Percentiles rank a stretch among this genome's conserved stretches.
Evolutionary conservation across 345 rosid species (phyloP).

Genomic region (Gossypium rotundifolium): DNA sequence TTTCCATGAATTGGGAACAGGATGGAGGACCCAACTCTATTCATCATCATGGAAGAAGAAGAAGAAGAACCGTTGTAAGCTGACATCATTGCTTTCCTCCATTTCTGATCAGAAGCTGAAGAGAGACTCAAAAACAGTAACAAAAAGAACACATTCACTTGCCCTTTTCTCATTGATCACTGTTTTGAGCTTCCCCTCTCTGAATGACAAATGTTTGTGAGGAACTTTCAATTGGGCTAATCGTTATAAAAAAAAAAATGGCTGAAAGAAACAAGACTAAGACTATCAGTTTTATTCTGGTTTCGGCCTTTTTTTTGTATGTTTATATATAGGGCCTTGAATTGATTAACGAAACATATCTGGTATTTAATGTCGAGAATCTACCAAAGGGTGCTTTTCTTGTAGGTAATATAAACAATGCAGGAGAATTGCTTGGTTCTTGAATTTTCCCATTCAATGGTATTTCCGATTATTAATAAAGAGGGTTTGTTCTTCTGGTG

Average conservation of each 20-base stretch:
- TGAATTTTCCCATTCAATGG: not conserved
- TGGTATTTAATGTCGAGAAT: not conserved
- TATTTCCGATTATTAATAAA: not conserved
- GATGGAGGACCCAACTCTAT: not conserved
- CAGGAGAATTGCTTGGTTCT: conserved; percentile 6
- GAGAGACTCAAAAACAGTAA: conserved; percentile 32
- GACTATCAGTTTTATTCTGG: not conserved
- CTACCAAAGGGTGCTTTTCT: not conserved
- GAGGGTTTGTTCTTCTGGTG: not conserved
- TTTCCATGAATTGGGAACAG: conserved; percentile 11
- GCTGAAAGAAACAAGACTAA: not conserved
- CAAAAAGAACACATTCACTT: conserved; percentile 18
- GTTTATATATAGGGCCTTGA: not conserved
- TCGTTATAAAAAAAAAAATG: not conserved
- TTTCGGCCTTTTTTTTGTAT: not conserved
- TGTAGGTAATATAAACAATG: not conserved
- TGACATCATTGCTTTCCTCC: conserved; percentile 9
- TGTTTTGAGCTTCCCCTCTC: not conserved
- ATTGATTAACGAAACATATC: not conserved
- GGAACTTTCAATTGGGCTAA: not conserved
- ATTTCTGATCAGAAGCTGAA: conserved; percentile 29
- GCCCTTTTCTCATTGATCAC: not conserved
- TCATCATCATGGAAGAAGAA: not conserved
- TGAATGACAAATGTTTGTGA: not conserved
- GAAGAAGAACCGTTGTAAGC: not conserved